Percentiles rank a stretch among this genome's conserved stretches.
Conservation (phyloP, 176 grass and related monocot species). For the Hordeum vulgare region MorexV3_pseudomolecules_assembly NC_058523.1:545412047-545412546, state of each 20-base stretch:
- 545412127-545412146: background rate
- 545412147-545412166: background rate
- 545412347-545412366: background rate
- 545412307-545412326: background rate
- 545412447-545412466: constrained; percentile 70
- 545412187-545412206: background rate
- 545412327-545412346: background rate
- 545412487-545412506: constrained; percentile 69
- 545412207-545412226: background rate
- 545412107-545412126: constrained; percentile 6
- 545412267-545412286: background rate
- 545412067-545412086: background rate
- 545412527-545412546: constrained; percentile 52
- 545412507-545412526: constrained; percentile 69
- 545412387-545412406: constrained; percentile 37
- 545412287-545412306: background rate
- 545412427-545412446: constrained; percentile 63
- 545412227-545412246: background rate
- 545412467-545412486: constrained; percentile 69
- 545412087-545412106: constrained; percentile 13
- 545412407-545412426: constrained; percentile 54
- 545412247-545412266: background rate
- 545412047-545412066: constrained; percentile 1
- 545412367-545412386: no score
- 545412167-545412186: background rate